Conservation (phyloP, 1,284 basidiomycete species). For the Ganoderma leucocontextum region DNA sequence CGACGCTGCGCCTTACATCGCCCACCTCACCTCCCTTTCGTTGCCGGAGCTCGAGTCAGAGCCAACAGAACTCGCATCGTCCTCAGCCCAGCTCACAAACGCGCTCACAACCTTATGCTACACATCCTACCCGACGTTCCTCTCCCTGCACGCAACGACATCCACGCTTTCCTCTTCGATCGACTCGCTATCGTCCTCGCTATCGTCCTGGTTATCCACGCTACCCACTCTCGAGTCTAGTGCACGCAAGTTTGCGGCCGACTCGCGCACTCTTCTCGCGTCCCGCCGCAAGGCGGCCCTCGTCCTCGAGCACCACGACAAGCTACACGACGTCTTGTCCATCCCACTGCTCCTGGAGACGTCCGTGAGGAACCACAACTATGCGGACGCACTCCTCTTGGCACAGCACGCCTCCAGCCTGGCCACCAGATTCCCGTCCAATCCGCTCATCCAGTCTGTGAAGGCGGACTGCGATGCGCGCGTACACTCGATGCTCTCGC, state of each 20-base stretch:
- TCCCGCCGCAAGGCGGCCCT: constrained; percentile 79
- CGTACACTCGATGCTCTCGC: constrained; percentile 75
- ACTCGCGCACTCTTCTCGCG: constrained; percentile 63
- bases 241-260: constrained; percentile 68
- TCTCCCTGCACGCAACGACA: constrained; percentile 81
- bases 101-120: constrained; percentile 90
- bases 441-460: constrained; percentile 60
- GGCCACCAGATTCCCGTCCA: constrained; percentile 49
- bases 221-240: constrained; percentile 79
- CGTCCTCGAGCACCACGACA: constrained; percentile 91
- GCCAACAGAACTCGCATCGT: constrained; percentile 78
- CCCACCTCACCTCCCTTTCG: constrained; percentile 70
- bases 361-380: constrained; percentile 91
- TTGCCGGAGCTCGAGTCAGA: constrained; percentile 74
- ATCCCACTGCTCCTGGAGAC: constrained; percentile 91
- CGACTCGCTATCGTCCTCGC: constrained; percentile 68
- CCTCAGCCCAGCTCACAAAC: constrained; percentile 84
- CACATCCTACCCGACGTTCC: constrained; percentile 88
- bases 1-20: constrained; percentile 56
- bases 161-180: constrained; percentile 74
- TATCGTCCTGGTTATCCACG: constrained; percentile 71
- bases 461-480: constrained; percentile 80
- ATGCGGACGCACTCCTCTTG: constrained; percentile 89
- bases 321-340: constrained; percentile 90
- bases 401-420: constrained; percentile 69